Evolutionary conservation across 495 filamentous ascomycete species (phyloP).

Genomic region (Hypoxylon lienhwacheense): DNA sequence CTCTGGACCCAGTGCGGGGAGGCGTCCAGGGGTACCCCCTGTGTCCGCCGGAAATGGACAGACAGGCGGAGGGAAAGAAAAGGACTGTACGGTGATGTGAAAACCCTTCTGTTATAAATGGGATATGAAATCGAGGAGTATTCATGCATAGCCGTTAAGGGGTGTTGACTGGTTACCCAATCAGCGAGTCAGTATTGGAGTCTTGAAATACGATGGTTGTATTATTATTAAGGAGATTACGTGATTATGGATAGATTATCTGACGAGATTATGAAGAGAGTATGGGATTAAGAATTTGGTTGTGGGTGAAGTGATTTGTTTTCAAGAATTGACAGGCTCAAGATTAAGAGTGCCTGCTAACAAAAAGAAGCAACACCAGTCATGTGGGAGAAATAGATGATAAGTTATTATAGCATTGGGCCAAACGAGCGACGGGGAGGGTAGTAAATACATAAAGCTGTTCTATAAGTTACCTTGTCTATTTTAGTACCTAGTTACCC

Average conservation of each 20-base stretch:
- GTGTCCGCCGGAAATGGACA: conserved; percentile 16
- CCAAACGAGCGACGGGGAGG: too few species aligned
- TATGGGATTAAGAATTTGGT: not conserved
- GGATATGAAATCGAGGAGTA: too few species aligned
- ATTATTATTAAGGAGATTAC: conserved; percentile 7
- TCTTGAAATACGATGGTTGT: conserved; percentile 11
- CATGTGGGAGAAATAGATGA: too few species aligned
- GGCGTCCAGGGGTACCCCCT: conserved; percentile 33
- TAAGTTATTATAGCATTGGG: too few species aligned
- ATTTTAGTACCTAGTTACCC: too few species aligned
- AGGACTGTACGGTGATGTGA: conserved; percentile 39
- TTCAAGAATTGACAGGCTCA: too few species aligned
- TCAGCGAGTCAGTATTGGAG: not conserved
- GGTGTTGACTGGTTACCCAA: conserved; percentile 14
- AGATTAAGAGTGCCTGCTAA: too few species aligned
- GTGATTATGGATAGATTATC: not conserved
- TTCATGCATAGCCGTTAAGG: conserved; percentile 4
- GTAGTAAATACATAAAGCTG: too few species aligned
- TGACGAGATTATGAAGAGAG: conserved; percentile 10
- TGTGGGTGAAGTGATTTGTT: not conserved
- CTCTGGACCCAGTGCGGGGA: conserved; percentile 27
- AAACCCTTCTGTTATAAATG: not conserved
- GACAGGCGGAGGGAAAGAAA: conserved; percentile 27
- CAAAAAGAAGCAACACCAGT: too few species aligned
- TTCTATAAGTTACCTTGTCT: too few species aligned